Evolutionary conservation across 176 grass and related monocot genomes (phyloP).

Genomic region (Oryza longistaminata): DNA sequence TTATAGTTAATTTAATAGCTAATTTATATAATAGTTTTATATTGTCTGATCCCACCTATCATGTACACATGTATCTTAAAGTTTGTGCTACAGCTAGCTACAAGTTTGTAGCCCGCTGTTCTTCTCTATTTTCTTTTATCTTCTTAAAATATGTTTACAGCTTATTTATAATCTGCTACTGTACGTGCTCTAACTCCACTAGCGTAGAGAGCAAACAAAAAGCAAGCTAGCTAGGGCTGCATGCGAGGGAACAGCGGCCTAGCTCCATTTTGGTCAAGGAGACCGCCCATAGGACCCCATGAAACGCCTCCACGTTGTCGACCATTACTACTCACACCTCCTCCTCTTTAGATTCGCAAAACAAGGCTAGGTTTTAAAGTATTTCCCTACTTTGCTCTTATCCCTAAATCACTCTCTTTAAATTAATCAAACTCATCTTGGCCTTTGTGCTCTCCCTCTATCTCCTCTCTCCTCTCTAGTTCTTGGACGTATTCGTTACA

Average conservation of each 20-base stretch:
- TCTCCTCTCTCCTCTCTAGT: background rate
- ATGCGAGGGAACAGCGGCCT: conserved; percentile 50
- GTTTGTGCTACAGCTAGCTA: too few relatives aligned
- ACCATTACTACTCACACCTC: conserved; percentile 29
- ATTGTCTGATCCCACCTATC: too few relatives aligned
- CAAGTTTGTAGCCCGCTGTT: too few relatives aligned
- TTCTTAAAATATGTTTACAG: too few relatives aligned
- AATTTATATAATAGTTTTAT: too few relatives aligned
- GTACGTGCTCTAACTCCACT: background rate
- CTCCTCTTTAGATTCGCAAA: conserved; percentile 42
- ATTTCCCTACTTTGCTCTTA: conserved; percentile 42
- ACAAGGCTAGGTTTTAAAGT: conserved; percentile 41
- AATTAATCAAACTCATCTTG: conserved; percentile 58
- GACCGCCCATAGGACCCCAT: conserved; percentile 57
- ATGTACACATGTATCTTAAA: too few relatives aligned
- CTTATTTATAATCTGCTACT: too few relatives aligned
- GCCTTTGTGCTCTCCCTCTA: conserved; percentile 42
- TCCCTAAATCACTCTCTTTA: conserved; percentile 51
- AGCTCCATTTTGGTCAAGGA: conserved; percentile 52
- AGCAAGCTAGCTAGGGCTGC: conserved; percentile 41
- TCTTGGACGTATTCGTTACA: conserved; percentile 46
- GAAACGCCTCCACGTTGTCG: conserved; percentile 66
- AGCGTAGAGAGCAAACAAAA: conserved; percentile 56
- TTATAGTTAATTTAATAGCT: too few relatives aligned
- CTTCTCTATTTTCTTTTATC: too few relatives aligned